phyloP scores from a whole-genome alignment of 208 protist species.

The Trypanosoma caninum region DNA sequence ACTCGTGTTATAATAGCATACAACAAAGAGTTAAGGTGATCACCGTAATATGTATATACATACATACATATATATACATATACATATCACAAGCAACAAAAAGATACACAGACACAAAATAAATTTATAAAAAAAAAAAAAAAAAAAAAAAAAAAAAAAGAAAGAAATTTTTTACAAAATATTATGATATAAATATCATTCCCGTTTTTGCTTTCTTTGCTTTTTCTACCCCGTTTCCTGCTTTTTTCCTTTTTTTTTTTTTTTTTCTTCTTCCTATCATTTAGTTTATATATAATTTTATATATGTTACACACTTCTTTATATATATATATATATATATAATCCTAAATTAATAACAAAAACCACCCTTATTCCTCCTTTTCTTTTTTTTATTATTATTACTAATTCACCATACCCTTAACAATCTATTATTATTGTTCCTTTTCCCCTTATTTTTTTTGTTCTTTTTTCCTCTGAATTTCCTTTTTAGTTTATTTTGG shows the following conservation, averaged over 20 bases:
- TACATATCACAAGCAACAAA: neutral
- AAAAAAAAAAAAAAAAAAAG: slow-evolving; percentile 14
- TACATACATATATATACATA: neutral
- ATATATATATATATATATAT: too few relatives aligned
- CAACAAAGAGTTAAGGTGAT: neutral
- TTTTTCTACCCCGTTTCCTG: neutral
- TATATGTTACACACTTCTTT: too few relatives aligned
- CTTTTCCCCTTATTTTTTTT: too few relatives aligned
- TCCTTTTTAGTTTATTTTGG: neutral
- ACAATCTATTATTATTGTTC: too few relatives aligned
- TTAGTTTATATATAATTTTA: too few relatives aligned
- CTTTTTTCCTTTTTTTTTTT: neutral
- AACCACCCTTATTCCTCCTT: too few relatives aligned
- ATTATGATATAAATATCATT: too few relatives aligned
- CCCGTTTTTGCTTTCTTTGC: neutral
- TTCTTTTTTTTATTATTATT: too few relatives aligned
- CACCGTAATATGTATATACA: neutral
- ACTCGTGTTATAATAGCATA: neutral
- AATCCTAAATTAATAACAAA: neutral
- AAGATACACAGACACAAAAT: neutral
- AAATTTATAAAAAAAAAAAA: slow-evolving; percentile 6
- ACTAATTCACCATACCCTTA: too few relatives aligned
- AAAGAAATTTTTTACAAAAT: neutral
- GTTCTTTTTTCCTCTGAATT: neutral
- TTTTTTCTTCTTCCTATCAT: neutral